Base-by-base conservation (phyloP, 495 filamentous ascomycete species). In the Trichocladium uniseriatum region DNA sequence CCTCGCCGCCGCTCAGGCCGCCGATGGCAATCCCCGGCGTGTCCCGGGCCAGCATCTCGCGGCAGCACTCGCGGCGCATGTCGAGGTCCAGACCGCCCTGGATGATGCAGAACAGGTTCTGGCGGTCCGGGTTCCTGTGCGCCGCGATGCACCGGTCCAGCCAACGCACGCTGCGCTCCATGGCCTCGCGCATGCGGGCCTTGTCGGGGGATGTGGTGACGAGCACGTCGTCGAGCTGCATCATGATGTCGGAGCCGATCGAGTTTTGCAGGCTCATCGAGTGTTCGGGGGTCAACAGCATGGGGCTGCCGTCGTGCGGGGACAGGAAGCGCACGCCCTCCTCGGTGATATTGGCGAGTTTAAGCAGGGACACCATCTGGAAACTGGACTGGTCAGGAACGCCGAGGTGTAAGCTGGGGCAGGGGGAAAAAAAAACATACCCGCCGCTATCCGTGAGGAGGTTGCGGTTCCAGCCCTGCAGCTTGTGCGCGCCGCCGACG, bases 51-150 rank as follows among this genome's bases (percentile, higher is more conserved):
- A 92, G 84, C 94, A 97, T 99, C 66, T 89, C 87, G 37, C 73
- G 73, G 48, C 85, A 89, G 65, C 94, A 97, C 65, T 87, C 74
- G 47, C 74, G 76, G 24, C 92, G 79, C 75, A 97, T 79, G 16
- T 92, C 83, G n/a, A 95, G 69, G 66, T 97, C 89, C 37, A 97
- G 65, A 0, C 92, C 92, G 51, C 92, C 92, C 67, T 99, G 92
- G 43, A 99, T 95, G 56, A 97, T 97, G 63, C 92, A 97, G 62
- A 97, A 99, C n/a, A 99, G 75, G 53, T 96, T 97, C 66, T 99
- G 92, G 2, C 58, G 66, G n/a, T 62, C 58, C 0, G 87, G 89
- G 43, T 91, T 83, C 65, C 83, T 77, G 66, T 97, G 94, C 6
- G 89, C 92, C 31, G 82, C 84, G 27, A 97, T 94, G 63, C 92